Conservation (phyloP, 495 filamentous ascomycete genomes). For the Hypoxylon crocopeplum region DNA sequence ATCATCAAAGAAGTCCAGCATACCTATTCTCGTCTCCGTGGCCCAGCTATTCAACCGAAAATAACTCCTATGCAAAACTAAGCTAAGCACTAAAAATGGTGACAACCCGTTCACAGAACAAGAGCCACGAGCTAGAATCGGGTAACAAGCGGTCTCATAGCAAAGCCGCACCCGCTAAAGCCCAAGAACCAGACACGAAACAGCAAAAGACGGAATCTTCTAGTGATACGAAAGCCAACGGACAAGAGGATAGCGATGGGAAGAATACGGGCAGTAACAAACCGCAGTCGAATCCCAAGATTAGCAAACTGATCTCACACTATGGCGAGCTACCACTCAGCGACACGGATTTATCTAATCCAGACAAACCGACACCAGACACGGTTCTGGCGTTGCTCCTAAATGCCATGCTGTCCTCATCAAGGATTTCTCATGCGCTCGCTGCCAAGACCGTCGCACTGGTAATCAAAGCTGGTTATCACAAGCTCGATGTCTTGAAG, state of each 20-base stretch:
- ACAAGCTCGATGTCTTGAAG: conserved; percentile 14
- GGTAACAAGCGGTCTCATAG: conserved; percentile 14
- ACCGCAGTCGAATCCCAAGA: neutral
- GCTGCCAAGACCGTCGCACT: conserved; percentile 5
- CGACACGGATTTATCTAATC: conserved; percentile 10
- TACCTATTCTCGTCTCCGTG: no score
- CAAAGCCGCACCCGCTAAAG: neutral
- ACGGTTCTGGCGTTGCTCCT: conserved; percentile 5
- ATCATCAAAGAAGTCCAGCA: neutral
- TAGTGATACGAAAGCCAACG: neutral
- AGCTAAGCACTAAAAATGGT: no score
- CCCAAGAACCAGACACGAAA: neutral
- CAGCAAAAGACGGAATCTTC: conserved; percentile 1
- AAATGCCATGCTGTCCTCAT: conserved; percentile 1
- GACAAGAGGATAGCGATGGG: neutral
- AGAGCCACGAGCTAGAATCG: neutral
- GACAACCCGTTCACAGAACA: conserved; percentile 10
- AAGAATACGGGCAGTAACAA: neutral
- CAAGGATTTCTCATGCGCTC: neutral
- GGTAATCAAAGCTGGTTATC: conserved; percentile 9
- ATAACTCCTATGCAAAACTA: no score
- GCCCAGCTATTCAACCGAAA: no score
- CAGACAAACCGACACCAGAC: conserved; percentile 11
- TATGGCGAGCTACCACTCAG: conserved; percentile 17
- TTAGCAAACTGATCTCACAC: conserved; percentile 3